These are phyloP conservation scores for Fusarium compactum DNA, from an alignment of 2,329 filamentous ascomycete species.

Conservation along the genomic window DNA sequence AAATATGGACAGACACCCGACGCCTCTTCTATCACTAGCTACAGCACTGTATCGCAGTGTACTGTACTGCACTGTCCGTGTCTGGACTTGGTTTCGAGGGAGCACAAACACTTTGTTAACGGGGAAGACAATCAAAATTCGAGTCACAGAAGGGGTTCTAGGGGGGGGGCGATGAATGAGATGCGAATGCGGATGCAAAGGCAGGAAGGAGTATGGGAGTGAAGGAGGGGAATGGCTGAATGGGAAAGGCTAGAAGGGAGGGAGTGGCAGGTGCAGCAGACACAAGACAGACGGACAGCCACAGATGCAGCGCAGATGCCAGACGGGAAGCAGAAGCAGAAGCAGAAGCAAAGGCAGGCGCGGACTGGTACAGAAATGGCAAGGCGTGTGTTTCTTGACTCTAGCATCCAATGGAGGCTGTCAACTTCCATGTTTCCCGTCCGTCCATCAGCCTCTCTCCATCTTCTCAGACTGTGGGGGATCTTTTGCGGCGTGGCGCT, in stretches of 20 bases:
- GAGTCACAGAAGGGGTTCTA: background rate
- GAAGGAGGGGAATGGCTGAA: slow-evolving; percentile 17
- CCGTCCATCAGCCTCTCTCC: background rate
- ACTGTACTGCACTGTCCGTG: slow-evolving; percentile 7
- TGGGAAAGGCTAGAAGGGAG: slow-evolving; percentile 17
- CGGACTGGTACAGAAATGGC: slow-evolving; percentile 4
- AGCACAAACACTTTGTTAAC: slow-evolving; percentile 20
- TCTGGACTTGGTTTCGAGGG: slow-evolving; percentile 6
- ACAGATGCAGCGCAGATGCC: background rate
- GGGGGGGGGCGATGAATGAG: slow-evolving; percentile 1
- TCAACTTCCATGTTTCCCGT: slow-evolving; percentile 13
- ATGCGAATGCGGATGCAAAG: background rate
- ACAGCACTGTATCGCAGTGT: slow-evolving; percentile 1
- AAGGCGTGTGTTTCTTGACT: slow-evolving; percentile 29
- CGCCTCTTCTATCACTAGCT: slow-evolving; percentile 25
- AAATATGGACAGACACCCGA: slow-evolving; percentile 21
- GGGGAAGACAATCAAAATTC: slow-evolving; percentile 18
- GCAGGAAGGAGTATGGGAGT: slow-evolving; percentile 14
- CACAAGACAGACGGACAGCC: background rate
- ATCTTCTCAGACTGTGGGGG: slow-evolving; percentile 19
- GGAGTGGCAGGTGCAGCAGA: slow-evolving; percentile 27
- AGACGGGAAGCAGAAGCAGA: background rate
- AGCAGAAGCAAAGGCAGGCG: slow-evolving; percentile 7
- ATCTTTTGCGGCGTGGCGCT: slow-evolving; percentile 39
- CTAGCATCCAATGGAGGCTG: background rate